These are phyloP conservation scores for Usnea hakonensis DNA, from an alignment of 495 filamentous ascomycete species.

Conservation along the genomic window DNA sequence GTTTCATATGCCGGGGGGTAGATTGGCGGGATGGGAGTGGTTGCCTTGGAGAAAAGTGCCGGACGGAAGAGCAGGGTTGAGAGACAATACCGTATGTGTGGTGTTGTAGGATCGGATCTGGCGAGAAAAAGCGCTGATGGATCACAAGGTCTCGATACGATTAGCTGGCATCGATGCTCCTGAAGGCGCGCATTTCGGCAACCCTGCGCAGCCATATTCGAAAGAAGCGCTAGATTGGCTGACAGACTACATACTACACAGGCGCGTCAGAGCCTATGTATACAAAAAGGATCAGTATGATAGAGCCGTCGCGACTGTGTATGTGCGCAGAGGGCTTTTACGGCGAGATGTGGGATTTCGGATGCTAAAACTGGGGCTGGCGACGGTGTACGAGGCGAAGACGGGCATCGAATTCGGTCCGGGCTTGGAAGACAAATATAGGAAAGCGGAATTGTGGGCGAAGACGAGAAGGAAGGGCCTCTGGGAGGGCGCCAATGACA, in stretches of 20 bases:
- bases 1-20: constrained; percentile 87
- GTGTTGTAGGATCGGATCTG: neutral
- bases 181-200: constrained; percentile 85
- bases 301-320: constrained; percentile 79
- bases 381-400: constrained; percentile 89
- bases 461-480: constrained; percentile 63
- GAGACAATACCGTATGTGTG: constrained; percentile 63
- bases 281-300: constrained; percentile 87
- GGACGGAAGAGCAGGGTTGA: constrained; percentile 54
- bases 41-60: constrained; percentile 67
- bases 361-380: constrained; percentile 77
- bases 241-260: constrained; percentile 57
- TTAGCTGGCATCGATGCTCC: constrained; percentile 90
- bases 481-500: constrained; percentile 50
- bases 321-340: constrained; percentile 52
- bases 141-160: constrained; percentile 61
- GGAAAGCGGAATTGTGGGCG: constrained; percentile 62
- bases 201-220: constrained; percentile 73
- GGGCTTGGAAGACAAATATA: constrained; percentile 53
- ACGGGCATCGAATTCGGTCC: constrained; percentile 75
- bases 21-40: constrained; percentile 87
- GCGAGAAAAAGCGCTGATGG: constrained; percentile 4
- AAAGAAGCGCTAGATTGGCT: constrained; percentile 76
- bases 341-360: constrained; percentile 78
- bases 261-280: constrained; percentile 70